Evolutionary conservation across 495 filamentous ascomycete genomes (phyloP), one percentile per base, ranked within the genome.

Genomic region (Schizothecium vesticola): DNA sequence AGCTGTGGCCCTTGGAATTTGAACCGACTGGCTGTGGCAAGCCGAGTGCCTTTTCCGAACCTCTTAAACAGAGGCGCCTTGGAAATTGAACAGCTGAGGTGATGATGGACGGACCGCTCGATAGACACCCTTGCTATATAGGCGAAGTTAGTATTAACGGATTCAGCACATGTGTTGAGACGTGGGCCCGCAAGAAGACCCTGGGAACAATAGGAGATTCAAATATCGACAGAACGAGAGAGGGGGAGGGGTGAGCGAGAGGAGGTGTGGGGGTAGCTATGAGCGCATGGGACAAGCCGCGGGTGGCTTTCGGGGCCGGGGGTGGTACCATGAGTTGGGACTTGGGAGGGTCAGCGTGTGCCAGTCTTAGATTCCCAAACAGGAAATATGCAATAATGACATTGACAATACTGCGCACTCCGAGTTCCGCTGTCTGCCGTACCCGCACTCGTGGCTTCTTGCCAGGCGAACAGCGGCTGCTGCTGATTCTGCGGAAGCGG

Each of bases 121-220:
- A 59, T 28, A 70, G 63, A 51, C 43, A 51, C 69, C 69, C 64
- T 67, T 71, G 63, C 70, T 71, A 71, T 68, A 68, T 57, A 43
- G 22, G 29, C 61, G 67, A 8, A 56, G 55, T 69, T 55, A 69
- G 66, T 69, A 67, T 65, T 57, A 63, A 61, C 58, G 66, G 59
- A 65, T 67, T 24, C 51, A 65, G 23, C n/a, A 59, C 28, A 36
- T n/a, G 57, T 29, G 13, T 43, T 60, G 65, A n/a, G 24, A 61
- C 26, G 13, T 13, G 7, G 13, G 33, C 13, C 33, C 33, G 33
- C 33, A 55, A 59, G 56, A 60, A 59, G 29, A 59, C 51, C 31
- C 26, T 24, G 51, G 28, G 60, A 29, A 19, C 6, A 63, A 22
- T 29, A 36, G 26, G 25, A 31, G 29, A 36, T 55, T n/a, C 26